Evolutionary conservation across 257 asterid species (phyloP), one percentile per base, ranked within the genome.

Genomic region (Prunella vulgaris): DNA sequence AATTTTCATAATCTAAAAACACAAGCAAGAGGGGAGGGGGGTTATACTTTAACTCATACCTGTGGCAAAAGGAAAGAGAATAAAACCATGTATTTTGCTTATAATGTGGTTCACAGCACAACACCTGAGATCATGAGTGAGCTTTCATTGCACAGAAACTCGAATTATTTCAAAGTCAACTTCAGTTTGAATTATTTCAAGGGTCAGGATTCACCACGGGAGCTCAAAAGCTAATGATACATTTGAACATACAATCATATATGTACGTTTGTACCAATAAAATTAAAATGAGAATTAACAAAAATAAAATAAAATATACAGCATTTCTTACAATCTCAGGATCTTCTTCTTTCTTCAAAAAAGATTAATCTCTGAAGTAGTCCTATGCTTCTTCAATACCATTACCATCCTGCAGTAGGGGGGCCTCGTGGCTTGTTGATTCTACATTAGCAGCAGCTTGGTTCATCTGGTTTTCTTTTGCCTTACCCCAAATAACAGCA

Each of bases 401-500:
- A 44, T 69, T 52, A n/a, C 32, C 30, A 44, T 69, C 81, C 32
- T 74, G 83, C 60, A 83, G 67, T 27, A 83, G 68, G 22, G 87
- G 84, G 49, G 30, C 83, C 54, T 71, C 65, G 35, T 73, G 72
- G 65, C 72, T 59, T 62, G 74, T 75, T 33, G 77, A 61, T 10
- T 42, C 82, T 37, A 38, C 80, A 66, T 44, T 20, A 44, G 3
- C 25, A 15, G 4, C 66, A n/a, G n/a, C 30, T 73, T 62, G 24
- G 15, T 8, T 54, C 74, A 30, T 69, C 71, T 56, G 71, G 52
- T 25, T 76, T 52, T 76, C 88, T 60, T 46, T 60, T 3, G 84
- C 80, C 68, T 60, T 83, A 0, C 90, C 90, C 90, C 88, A 85
- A 53, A 83, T 77, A 46, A 85, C 90, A 12, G 60, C 84, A 49